A percentile compares a stretch with the other conserved stretches of the same genome.
Conservation (phyloP, 192 early-diverging fungal genomes). For the Gonapodya sp. region DNA sequence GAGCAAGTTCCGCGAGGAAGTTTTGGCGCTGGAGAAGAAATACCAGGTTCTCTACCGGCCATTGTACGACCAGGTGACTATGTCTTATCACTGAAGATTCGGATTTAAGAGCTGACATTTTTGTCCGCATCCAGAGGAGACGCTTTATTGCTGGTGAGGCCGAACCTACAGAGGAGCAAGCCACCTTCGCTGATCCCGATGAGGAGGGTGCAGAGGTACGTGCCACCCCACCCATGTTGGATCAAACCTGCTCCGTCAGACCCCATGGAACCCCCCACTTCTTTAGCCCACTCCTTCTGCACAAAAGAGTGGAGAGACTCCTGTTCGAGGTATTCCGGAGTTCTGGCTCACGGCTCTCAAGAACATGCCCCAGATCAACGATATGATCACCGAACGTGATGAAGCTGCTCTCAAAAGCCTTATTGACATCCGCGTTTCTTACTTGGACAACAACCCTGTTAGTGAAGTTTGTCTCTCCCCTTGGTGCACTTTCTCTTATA, state of each 20-base stretch:
- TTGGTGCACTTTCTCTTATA: not conserved
- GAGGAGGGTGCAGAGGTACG: constrained; percentile 48
- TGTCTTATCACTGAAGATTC: not conserved
- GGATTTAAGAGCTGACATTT: constrained; percentile 14
- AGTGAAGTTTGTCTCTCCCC: not conserved
- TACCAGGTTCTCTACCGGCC: constrained; percentile 78
- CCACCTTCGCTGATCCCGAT: constrained; percentile 53
- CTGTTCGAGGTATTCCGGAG: constrained; percentile 70
- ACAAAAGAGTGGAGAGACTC: constrained; percentile 14
- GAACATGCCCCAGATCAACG: constrained; percentile 68
- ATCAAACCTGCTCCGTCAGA: too few relatives aligned
- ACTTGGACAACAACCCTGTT: constrained; percentile 69
- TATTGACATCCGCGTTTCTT: constrained; percentile 75
- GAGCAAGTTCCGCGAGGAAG: constrained; percentile 85
- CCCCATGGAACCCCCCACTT: too few relatives aligned
- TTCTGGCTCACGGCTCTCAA: constrained; percentile 95
- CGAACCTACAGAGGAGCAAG: constrained; percentile 89
- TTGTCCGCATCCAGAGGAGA: constrained; percentile 41
- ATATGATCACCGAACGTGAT: constrained; percentile 86
- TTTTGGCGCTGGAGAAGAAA: constrained; percentile 93
- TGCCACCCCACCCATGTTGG: too few relatives aligned
- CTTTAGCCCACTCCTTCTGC: not conserved
- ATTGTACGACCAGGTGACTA: constrained; percentile 59
- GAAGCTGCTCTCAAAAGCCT: constrained; percentile 80
- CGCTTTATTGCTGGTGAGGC: constrained; percentile 63